Evolutionary conservation across 75 land plant species (phyloP).

Genomic region (Picea sitchensis): DNA sequence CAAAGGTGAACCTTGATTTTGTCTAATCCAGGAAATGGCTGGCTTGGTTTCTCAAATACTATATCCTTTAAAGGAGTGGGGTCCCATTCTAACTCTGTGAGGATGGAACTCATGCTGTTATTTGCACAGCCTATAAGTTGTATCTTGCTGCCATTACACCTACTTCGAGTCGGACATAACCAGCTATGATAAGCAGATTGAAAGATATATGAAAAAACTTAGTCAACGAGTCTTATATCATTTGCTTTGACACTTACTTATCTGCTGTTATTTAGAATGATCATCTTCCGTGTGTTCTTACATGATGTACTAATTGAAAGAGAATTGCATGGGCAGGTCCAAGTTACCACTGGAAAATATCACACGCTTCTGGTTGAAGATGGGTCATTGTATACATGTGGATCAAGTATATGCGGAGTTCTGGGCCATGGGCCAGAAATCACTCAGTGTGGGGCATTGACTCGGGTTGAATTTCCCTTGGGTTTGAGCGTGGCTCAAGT

Average conservation of each 20-base stretch:
- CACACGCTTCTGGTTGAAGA: slow-evolving; percentile 67
- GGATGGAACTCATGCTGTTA: background rate
- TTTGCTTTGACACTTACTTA: background rate
- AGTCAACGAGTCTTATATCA: too few relatives aligned
- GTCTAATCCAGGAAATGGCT: background rate
- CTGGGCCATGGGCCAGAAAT: slow-evolving; percentile 76
- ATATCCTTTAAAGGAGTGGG: background rate
- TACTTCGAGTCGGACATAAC: background rate
- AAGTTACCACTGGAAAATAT: slow-evolving; percentile 79
- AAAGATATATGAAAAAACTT: background rate
- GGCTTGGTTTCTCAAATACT: background rate
- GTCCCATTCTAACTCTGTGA: background rate
- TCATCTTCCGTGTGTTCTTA: background rate
- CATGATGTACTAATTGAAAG: slow-evolving; percentile 6
- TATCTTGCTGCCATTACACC: background rate
- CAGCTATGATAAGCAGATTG: background rate
- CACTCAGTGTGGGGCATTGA: slow-evolving; percentile 58
- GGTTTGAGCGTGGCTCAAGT: slow-evolving; percentile 57
- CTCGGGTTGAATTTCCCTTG: slow-evolving; percentile 44
- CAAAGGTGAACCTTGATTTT: slow-evolving; percentile 3
- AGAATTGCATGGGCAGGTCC: slow-evolving; percentile 51
- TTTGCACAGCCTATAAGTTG: background rate
- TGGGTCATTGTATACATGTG: slow-evolving; percentile 66
- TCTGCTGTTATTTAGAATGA: background rate
- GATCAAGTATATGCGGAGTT: slow-evolving; percentile 66